These are phyloP conservation scores for Tricholoma bakamatsutake DNA, from an alignment of 768 basidiomycete genomes.

Conservation along the genomic window DNA sequence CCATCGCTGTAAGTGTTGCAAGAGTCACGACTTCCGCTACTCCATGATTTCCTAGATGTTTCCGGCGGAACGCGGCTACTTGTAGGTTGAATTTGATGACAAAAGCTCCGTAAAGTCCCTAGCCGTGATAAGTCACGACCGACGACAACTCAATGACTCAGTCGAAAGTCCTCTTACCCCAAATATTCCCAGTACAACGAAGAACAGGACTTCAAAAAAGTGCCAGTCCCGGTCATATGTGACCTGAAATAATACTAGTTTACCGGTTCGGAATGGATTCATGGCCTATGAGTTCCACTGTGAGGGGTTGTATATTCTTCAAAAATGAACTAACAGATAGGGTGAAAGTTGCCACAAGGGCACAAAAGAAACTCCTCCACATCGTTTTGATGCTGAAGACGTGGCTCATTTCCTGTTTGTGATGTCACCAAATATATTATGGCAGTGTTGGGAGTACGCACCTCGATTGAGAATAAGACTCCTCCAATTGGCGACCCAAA, in stretches of 20 bases:
- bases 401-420: slow-evolving; percentile 90
- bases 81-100: slow-evolving; percentile 96
- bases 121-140: background rate
- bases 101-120: slow-evolving; percentile 97
- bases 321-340: slow-evolving; percentile 64
- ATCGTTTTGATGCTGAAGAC: slow-evolving; percentile 96
- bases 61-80: slow-evolving; percentile 90
- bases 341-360: slow-evolving; percentile 93
- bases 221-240: slow-evolving; percentile 98
- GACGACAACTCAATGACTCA: background rate
- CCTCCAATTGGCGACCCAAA: slow-evolving; percentile 98
- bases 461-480: slow-evolving; percentile 96
- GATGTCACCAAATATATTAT: background rate
- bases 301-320: slow-evolving; percentile 1
- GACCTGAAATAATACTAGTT: slow-evolving; percentile 96
- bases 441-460: slow-evolving; percentile 20
- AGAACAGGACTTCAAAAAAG: slow-evolving; percentile 97
- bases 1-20: slow-evolving; percentile 83
- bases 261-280: slow-evolving; percentile 98
- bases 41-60: slow-evolving; percentile 77
- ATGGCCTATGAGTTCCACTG: slow-evolving; percentile 58
- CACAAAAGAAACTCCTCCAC: slow-evolving; percentile 98
- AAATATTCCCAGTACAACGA: slow-evolving; percentile 91
- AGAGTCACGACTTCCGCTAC: slow-evolving; percentile 87
- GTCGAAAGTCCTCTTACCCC: slow-evolving; percentile 52